Percentiles rank a stretch among this genome's conserved stretches.
Conservation (phyloP, 1,284 basidiomycete species). For the Boletus albobrunnescens region DNA sequence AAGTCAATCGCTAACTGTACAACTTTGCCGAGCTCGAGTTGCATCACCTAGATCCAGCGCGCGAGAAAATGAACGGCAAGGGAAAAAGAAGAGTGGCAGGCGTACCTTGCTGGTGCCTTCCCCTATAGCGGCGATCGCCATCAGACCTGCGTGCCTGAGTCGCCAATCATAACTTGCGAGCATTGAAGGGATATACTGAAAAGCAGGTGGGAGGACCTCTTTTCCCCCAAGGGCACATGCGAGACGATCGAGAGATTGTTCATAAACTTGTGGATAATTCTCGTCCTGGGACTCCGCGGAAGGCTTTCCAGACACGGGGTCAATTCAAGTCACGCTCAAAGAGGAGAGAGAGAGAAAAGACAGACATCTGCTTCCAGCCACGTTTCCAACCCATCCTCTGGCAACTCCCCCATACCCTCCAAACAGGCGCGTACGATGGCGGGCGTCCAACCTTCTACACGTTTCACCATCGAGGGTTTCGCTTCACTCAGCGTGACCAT, state of each 20-base stretch:
- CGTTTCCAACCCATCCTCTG: constrained; percentile 52
- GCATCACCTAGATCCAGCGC: constrained; percentile 51
- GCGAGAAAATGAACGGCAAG: not conserved
- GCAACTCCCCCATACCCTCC: constrained; percentile 77
- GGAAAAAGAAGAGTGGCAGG: not conserved
- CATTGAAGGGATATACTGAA: constrained; percentile 77
- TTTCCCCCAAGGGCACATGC: constrained; percentile 73
- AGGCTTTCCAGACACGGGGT: constrained; percentile 41
- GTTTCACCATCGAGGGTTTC: constrained; percentile 61
- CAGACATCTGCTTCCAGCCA: constrained; percentile 76
- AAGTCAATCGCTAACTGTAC: constrained; percentile 50
- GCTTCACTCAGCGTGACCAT: constrained; percentile 75
- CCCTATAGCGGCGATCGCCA: constrained; percentile 75
- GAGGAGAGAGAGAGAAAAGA: constrained; percentile 8
- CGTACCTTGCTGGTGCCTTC: constrained; percentile 68
- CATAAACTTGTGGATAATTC: constrained; percentile 68
- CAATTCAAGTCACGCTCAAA: constrained; percentile 1
- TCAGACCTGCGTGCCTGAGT: constrained; percentile 73
- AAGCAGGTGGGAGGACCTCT: constrained; percentile 68
- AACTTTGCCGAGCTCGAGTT: constrained; percentile 71
- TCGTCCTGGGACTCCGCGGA: constrained; percentile 69
- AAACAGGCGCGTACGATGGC: constrained; percentile 67
- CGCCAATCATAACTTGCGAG: constrained; percentile 78
- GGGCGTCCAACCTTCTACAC: constrained; percentile 62
- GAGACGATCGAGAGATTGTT: constrained; percentile 73